These are phyloP conservation scores for Actinidia chinensis DNA, from an alignment of 179 eudicot genomes.

Conservation along the genomic window DNA sequence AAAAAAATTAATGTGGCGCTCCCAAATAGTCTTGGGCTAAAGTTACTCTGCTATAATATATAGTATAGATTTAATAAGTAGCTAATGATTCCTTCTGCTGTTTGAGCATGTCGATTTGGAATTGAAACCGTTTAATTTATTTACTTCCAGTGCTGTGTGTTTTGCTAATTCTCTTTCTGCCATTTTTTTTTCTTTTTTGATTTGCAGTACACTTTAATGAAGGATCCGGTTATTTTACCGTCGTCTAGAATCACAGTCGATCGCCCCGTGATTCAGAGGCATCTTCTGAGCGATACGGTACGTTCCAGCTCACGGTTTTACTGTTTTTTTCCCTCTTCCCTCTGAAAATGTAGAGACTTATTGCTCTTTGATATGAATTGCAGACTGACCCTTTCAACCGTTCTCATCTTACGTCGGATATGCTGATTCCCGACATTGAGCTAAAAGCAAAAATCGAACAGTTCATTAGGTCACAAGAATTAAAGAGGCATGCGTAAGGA, in stretches of 20 bases:
- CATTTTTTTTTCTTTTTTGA: background rate
- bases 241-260: slow-evolving; percentile 83
- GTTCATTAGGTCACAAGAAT: slow-evolving; percentile 57
- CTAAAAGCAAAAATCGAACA: slow-evolving; percentile 77
- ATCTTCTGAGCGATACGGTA: slow-evolving; percentile 91
- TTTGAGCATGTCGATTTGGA: background rate
- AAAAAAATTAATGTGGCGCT: no score
- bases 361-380: slow-evolving; percentile 19
- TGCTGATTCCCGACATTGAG: slow-evolving; percentile 80
- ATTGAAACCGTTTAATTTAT: background rate
- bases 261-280: slow-evolving; percentile 93
- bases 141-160: background rate
- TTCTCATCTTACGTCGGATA: slow-evolving; percentile 80
- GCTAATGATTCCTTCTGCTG: background rate
- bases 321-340: background rate
- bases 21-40: no score
- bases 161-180: slow-evolving; percentile 10
- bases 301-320: slow-evolving; percentile 8
- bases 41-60: no score
- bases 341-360: background rate
- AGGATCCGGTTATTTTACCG: slow-evolving; percentile 94
- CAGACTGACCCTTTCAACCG: slow-evolving; percentile 99
- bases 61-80: no score
- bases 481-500: slow-evolving; percentile 29
- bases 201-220: slow-evolving; percentile 96